Evolutionary conservation across 1,284 basidiomycete genomes (phyloP).

Genomic region (Microbotryum silenes-acaulis): DNA sequence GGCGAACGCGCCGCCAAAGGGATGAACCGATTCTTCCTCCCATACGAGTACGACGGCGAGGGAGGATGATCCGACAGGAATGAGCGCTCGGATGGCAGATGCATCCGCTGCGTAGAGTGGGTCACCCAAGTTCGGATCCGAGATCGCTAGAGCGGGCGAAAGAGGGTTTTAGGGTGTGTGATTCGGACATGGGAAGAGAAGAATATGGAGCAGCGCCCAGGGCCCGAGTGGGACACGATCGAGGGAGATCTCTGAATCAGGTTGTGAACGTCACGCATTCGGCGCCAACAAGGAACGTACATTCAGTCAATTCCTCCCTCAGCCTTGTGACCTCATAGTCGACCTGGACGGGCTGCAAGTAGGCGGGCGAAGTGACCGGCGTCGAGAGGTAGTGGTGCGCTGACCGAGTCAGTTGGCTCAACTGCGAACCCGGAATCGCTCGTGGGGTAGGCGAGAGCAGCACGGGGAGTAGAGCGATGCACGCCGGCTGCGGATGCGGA

Average conservation of each 20-base stretch:
- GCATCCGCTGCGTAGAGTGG: slow-evolving; percentile 3
- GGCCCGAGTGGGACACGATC: too few relatives aligned
- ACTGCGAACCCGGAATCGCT: not conserved
- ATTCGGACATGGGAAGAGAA: too few relatives aligned
- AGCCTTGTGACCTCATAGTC: not conserved
- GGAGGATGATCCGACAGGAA: not conserved
- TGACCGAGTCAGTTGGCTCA: slow-evolving; percentile 2
- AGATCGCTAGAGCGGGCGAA: slow-evolving; percentile 2
- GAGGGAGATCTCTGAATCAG: too few relatives aligned
- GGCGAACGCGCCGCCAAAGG: not conserved
- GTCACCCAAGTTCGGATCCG: slow-evolving; percentile 3
- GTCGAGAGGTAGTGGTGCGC: slow-evolving; percentile 15
- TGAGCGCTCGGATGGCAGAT: slow-evolving; percentile 8
- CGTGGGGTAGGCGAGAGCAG: slow-evolving; percentile 9
- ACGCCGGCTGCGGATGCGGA: slow-evolving; percentile 5
- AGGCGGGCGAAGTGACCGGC: slow-evolving; percentile 3
- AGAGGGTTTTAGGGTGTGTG: too few relatives aligned
- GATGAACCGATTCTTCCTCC: slow-evolving; percentile 1
- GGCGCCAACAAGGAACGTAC: not conserved
- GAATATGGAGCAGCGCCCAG: too few relatives aligned
- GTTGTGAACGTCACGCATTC: too few relatives aligned
- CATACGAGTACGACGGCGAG: slow-evolving; percentile 15
- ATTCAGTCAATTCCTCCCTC: slow-evolving; percentile 12
- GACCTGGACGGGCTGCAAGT: slow-evolving; percentile 8
- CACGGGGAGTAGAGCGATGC: slow-evolving; percentile 8